phyloP scores from a whole-genome alignment of 371 early-diverging fungal genomes.

The Apophysomyces trapeziformis region DNA sequence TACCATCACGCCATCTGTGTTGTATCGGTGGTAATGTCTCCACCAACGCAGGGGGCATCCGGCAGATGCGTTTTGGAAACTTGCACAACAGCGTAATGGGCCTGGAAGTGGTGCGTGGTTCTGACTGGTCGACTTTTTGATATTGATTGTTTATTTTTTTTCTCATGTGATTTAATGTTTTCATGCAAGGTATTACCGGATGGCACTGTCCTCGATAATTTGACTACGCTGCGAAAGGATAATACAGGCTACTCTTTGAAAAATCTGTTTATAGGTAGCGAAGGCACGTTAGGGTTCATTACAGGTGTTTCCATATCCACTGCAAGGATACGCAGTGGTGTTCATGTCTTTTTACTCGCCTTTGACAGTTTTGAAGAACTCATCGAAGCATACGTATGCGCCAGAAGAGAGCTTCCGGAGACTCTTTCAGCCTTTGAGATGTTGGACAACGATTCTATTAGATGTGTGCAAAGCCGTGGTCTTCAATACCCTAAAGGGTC shows the following conservation, averaged over 20 bases:
- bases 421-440: slow-evolving; percentile 95
- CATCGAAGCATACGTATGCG: slow-evolving; percentile 64
- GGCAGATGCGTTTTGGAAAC: slow-evolving; percentile 89
- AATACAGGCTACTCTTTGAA: slow-evolving; percentile 95
- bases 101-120: slow-evolving; percentile 65
- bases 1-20: slow-evolving; percentile 87
- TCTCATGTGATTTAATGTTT: no score
- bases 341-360: slow-evolving; percentile 77
- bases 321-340: slow-evolving; percentile 33
- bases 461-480: slow-evolving; percentile 63
- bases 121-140: neutral
- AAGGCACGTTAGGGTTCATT: slow-evolving; percentile 94
- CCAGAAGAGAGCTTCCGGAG: slow-evolving; percentile 78
- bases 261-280: slow-evolving; percentile 94
- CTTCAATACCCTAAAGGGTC: slow-evolving; percentile 46
- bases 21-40: slow-evolving; percentile 96
- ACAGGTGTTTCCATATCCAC: slow-evolving; percentile 87
- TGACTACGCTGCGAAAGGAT: slow-evolving; percentile 81
- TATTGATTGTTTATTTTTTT: no score
- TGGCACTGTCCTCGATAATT: slow-evolving; percentile 85
- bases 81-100: slow-evolving; percentile 92
- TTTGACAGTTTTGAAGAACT: slow-evolving; percentile 70
- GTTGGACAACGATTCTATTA: slow-evolving; percentile 73
- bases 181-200: slow-evolving; percentile 76
- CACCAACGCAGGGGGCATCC: slow-evolving; percentile 95